Base-by-base conservation (phyloP, 495 filamentous ascomycete species). In the Trichoderma gamsii region DNA sequence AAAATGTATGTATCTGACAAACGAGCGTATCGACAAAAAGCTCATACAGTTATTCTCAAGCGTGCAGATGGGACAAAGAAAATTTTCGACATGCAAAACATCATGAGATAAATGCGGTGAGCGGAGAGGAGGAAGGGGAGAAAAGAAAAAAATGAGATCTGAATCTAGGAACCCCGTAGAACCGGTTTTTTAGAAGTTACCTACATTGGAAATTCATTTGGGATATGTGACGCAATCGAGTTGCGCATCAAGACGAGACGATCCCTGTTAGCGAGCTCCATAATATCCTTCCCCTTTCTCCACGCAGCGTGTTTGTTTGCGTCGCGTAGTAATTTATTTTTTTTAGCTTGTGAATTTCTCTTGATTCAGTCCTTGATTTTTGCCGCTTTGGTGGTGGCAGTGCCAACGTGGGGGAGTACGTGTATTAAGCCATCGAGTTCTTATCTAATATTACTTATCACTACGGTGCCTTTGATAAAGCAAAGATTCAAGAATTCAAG, bases 61-160 rank as follows among this genome's bases (percentile, higher is more conserved):
- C 15, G 35, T 7, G 35, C 35, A 38, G 5, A 3, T 7, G 8
- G 8, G 35, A 38, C 35, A 38, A 9, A 38, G 4, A 29, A 38
- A 29, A 29, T 29, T 7, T 38, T 5, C 35, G 7, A 38, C 35
- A 38, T 7, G 35, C 35, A 49, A 52, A 21, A 25, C n/a, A 29
- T 61, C 23, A 32, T 61, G 56, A 32, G 23, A 61, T 61, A 18
- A 52, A 61, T 61, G 56, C 56, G 56, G 56, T 61, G 56, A 61
- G 27, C n/a, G 25, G 23, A 32, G 56, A 56, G 9, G 23, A 49
- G 44, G 12, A 16, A 5, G 12, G n/a, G 13, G n/a, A n/a, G 49
- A 52, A 21, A 52, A 52, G 52, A 2, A n/a, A 52, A 52, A 23
- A 52, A 16, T 6, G 18, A n/a, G 18, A n/a, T 52, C 49, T n/a